Conservation (phyloP, 2,329 filamentous ascomycete species). For the Colletotrichum sublineola region DNA sequence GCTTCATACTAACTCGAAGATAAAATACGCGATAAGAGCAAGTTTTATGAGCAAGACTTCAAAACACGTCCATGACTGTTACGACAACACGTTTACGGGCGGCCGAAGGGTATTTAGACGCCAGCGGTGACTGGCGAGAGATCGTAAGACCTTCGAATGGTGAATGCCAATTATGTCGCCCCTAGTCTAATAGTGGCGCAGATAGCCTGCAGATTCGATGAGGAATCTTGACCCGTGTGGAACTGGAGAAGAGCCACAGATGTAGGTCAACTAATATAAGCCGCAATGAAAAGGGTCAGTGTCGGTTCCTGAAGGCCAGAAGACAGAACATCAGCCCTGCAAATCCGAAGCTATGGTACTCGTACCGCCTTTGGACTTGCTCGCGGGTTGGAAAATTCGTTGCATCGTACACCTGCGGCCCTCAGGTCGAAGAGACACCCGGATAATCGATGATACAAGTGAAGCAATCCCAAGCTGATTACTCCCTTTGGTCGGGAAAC, state of each 20-base stretch:
- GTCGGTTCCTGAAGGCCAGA: not conserved
- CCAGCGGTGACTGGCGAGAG: not conserved
- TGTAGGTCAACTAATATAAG: not conserved
- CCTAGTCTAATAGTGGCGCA: accelerated
- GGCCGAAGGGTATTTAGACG: not conserved
- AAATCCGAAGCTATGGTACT: not conserved
- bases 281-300: not conserved
- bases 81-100: not conserved
- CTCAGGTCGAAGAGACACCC: not conserved
- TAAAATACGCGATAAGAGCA: not conserved
- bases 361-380: not conserved
- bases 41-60: no score
- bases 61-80: not conserved
- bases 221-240: not conserved
- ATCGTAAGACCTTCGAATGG: not conserved
- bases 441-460: not conserved
- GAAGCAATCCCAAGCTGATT: not conserved
- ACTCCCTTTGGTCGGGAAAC: not conserved
- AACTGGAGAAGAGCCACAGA: no score
- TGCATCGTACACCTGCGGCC: not conserved
- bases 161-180: accelerated
- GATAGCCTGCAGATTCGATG: not conserved
- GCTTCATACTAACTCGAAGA: not conserved
- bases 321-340: not conserved
- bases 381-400: not conserved